Percentiles rank a stretch among this genome's conserved stretches.
Evolutionary conservation across 768 basidiomycete species (phyloP).

Genomic region (Candolleomyces aberdarensis): DNA sequence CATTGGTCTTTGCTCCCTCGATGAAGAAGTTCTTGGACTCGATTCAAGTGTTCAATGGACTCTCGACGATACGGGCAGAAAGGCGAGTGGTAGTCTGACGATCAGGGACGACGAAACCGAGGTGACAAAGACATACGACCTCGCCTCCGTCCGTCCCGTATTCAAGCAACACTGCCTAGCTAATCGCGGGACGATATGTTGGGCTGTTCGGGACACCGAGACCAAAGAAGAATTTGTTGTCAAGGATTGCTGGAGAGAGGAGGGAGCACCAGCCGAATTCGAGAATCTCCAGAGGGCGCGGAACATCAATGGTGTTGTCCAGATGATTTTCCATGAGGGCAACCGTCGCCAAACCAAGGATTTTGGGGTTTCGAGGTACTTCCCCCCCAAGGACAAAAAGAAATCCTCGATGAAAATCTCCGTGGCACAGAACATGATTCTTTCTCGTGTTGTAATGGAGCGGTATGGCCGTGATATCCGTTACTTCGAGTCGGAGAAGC

Average conservation of each 20-base stretch:
- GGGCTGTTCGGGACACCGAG: background rate
- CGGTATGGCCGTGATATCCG: background rate
- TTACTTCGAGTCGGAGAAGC: background rate
- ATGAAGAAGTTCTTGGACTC: background rate
- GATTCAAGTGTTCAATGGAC: constrained; percentile 1
- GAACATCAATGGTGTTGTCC: background rate
- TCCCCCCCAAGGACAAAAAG: background rate
- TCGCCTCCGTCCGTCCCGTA: background rate
- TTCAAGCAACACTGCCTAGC: background rate
- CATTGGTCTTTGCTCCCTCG: background rate
- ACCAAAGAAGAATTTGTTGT: background rate
- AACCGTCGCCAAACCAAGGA: background rate
- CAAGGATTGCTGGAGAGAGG: background rate
- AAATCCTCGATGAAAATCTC: too few species aligned
- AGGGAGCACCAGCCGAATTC: background rate
- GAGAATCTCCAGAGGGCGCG: background rate
- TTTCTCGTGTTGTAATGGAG: background rate
- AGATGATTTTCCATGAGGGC: background rate
- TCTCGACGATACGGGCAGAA: background rate
- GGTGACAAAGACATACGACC: background rate
- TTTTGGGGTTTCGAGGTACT: background rate
- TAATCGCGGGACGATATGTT: background rate
- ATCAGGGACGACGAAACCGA: background rate
- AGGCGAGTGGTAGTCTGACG: background rate
- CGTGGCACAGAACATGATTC: background rate